Base-by-base conservation (phyloP, 805 yeast genomes). In the Candida pseudofarinosa region DNA sequence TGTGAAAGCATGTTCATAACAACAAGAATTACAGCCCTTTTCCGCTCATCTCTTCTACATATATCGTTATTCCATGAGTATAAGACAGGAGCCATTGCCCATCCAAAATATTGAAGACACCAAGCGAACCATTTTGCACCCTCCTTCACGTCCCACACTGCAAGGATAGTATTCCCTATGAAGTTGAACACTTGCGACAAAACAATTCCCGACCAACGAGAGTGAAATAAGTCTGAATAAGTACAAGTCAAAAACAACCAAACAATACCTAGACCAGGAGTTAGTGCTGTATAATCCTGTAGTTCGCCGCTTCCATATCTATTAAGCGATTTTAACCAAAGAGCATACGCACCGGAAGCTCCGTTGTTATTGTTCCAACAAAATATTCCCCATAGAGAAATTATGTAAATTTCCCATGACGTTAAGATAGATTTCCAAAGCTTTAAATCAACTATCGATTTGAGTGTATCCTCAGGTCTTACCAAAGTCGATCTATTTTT, bases 101-200 rank as follows among this genome's bases (percentile, higher is more conserved):
- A 78, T 10, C 79, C 73, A 59, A 77, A 75, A 53, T 77, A 79
- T 10, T 74, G 76, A 34, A 73, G 63, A 51, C 77, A 64, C 55
- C 76, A 79, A 0, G 78, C 83, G 62, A 69, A 76, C 83, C 83
- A 78, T 58, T 79, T 77, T 15, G 82, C 76, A 13, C 65, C 44
- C 17, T 63, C 61, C 0, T 78, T 66, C 20, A 79, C 76, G 45
- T 77, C 60, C 83, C 83, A 79, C 37, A 71, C 71, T 3, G 79
- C 78, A 50, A 79, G 58, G 13, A 79, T 65, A 1, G 67, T 67
- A 51, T 78, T 76, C 7, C 82, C 79, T 7, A 71, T 53, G 35
- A 75, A 59, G 49, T 76, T 77, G 67, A 78, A 68, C 1, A 68
- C 63, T 39, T 73, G 81, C 0, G 83, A 73, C 12, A 72, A 55